phyloP scores from a whole-genome alignment of 2,329 filamentous ascomycete species.

The Botrytis cinerea region DNA sequence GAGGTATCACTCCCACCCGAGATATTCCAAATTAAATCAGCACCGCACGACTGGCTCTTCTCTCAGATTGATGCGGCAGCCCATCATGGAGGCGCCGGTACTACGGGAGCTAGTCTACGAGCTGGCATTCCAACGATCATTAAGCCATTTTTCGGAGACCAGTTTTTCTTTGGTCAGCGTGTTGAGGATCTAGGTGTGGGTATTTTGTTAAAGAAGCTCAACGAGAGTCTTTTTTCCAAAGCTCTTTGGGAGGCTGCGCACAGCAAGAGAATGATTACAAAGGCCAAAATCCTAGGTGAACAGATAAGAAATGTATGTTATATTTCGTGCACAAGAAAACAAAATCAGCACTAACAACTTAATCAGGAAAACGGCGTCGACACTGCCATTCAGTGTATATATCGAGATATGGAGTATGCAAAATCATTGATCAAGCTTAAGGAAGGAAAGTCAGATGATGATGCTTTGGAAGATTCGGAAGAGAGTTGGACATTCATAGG shows the following conservation, averaged over 20 bases:
- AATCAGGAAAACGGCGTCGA: slow-evolving; percentile 84
- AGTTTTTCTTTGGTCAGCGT: slow-evolving; percentile 90
- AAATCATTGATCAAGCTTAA: slow-evolving; percentile 75
- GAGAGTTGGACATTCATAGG: slow-evolving; percentile 93
- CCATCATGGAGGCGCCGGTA: slow-evolving; percentile 93
- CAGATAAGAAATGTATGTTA: slow-evolving; percentile 77
- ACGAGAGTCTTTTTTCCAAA: slow-evolving; percentile 79
- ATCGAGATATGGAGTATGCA: slow-evolving; percentile 92
- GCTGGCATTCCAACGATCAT: slow-evolving; percentile 93
- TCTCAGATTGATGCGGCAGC: slow-evolving; percentile 88
- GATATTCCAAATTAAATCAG: slow-evolving; percentile 85
- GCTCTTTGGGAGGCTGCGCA: slow-evolving; percentile 91
- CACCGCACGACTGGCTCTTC: slow-evolving; percentile 97
- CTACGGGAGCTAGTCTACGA: slow-evolving; percentile 87
- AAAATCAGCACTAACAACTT: slow-evolving; percentile 38
- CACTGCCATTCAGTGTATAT: slow-evolving; percentile 86
- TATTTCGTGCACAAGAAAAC: not conserved
- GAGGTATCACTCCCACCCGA: slow-evolving; percentile 72
- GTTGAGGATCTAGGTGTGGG: slow-evolving; percentile 94
- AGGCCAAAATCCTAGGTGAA: slow-evolving; percentile 79
- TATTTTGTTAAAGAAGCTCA: slow-evolving; percentile 84
- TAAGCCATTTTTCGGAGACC: slow-evolving; percentile 96
- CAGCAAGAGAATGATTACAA: slow-evolving; percentile 86
- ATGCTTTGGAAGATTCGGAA: slow-evolving; percentile 62
- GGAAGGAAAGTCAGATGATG: slow-evolving; percentile 54